Base-by-base conservation (phyloP, 2,329 filamentous ascomycete species). In the Fusarium sp. region DNA sequence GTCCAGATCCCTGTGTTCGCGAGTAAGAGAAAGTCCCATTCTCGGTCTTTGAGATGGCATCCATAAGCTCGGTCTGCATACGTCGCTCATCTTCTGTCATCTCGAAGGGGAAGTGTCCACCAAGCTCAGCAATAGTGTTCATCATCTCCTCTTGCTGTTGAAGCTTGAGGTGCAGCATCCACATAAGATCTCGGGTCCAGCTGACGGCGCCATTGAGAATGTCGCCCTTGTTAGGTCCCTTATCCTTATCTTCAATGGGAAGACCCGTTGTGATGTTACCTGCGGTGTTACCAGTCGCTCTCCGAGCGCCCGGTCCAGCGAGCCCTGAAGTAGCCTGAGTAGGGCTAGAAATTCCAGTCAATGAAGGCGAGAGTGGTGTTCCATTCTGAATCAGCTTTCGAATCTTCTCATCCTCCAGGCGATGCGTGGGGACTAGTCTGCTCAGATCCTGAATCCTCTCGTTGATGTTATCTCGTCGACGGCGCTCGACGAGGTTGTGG, bases 131-230 rank as follows among this genome's bases (percentile, higher is more conserved):
- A 60, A 97, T 90, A 52, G 88, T 84, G 74, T 95, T 92, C 74
- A 92, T 89, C 50, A 98, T 87, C 77, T 97, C 92, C 68, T 97
- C 92, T 78, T 97, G 93, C 79, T 97, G 93, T 77, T 96, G 91
- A 70, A 97, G 87, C 82, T 97, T 97, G 76, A 93, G 87, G 77
- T 97, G 91, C 63, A 97, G 84, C 83, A 97, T 91, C 96, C 96
- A 98, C 94, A 98, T 97, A 53, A 99, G 86, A 81, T 99, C 96
- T 68, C 95, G 90, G 65, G 94, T 98, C 96, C 96, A 99, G 81
- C 94, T 94, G 55, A 98, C 96, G 34, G 95, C 93, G 31, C 96
- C 95, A 76, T 98, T 98, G 74, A 99, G 90, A 63, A 99, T 98
- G 75, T 99, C 96, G 49, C 96, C 96, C 83, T 99, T 99, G 85